Evolutionary conservation across 352 stramenopile species (phyloP).

Genomic region (Pythium pyrilobum): DNA sequence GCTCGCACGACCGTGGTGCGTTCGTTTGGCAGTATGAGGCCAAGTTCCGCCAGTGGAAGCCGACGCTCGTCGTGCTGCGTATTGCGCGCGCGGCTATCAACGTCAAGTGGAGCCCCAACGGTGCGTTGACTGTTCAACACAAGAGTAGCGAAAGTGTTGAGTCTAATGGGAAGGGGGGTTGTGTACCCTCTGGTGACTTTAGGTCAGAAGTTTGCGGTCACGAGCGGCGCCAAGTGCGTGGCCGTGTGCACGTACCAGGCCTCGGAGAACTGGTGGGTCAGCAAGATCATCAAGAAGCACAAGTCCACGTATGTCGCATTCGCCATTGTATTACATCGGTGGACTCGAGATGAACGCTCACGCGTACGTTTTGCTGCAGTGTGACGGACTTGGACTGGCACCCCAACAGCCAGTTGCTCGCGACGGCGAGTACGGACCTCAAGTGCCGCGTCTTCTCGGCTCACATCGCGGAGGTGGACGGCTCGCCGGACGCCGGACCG

Average conservation of each 20-base stretch:
- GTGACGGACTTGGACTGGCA: slow-evolving; percentile 91
- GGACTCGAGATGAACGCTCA: too few species aligned
- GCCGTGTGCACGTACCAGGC: slow-evolving; percentile 92
- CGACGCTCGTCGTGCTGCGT: slow-evolving; percentile 87
- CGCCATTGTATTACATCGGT: too few species aligned
- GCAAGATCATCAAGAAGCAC: slow-evolving; percentile 96
- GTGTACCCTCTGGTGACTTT: neutral
- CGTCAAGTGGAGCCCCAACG: slow-evolving; percentile 93
- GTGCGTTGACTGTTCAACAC: too few species aligned
- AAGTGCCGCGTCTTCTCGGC: slow-evolving; percentile 92
- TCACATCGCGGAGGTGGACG: slow-evolving; percentile 82
- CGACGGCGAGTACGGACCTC: slow-evolving; percentile 90
- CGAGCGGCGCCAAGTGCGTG: slow-evolving; percentile 90
- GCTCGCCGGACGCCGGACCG: slow-evolving; percentile 51
- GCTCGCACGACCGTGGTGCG: slow-evolving; percentile 92
- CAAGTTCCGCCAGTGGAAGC: slow-evolving; percentile 88
- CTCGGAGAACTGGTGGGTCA: slow-evolving; percentile 93
- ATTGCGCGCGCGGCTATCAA: slow-evolving; percentile 90
- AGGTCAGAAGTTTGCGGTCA: slow-evolving; percentile 93
- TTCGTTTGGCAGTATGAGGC: slow-evolving; percentile 94
- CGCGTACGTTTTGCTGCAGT: slow-evolving; percentile 27
- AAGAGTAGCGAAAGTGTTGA: too few species aligned
- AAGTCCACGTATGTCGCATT: slow-evolving; percentile 88
- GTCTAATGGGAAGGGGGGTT: neutral
- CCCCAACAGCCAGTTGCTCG: slow-evolving; percentile 90